Evolutionary conservation across 164 flowering plant species (phyloP).

Genomic region (Vitis rupestris): DNA sequence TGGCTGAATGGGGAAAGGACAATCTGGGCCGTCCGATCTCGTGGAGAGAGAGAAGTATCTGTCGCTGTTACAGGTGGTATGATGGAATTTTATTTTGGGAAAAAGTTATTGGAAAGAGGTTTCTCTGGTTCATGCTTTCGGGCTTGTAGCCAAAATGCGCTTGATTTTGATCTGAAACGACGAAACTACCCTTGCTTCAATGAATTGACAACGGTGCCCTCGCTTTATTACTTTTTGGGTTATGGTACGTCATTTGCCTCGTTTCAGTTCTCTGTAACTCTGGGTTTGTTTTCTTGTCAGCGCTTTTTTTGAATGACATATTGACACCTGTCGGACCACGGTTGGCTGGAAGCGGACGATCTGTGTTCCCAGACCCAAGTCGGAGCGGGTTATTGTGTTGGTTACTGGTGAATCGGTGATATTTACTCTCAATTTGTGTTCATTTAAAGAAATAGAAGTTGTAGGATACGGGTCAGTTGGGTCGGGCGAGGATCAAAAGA

Average conservation of each 20-base stretch:
- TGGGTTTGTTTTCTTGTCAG: too few species aligned
- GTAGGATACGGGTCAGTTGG: too few species aligned
- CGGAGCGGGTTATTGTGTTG: too few species aligned
- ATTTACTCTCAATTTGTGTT: too few species aligned
- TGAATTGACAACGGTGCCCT: not conserved
- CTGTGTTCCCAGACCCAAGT: too few species aligned
- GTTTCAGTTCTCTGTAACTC: not conserved
- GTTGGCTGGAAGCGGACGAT: too few species aligned
- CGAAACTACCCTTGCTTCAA: not conserved
- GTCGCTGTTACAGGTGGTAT: conserved; percentile 12
- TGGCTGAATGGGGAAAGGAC: not conserved
- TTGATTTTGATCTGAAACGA: not conserved
- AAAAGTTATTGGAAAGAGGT: not conserved
- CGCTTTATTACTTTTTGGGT: not conserved
- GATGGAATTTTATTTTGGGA: conserved; percentile 2
- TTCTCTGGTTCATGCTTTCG: not conserved
- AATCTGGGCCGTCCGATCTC: conserved; percentile 19
- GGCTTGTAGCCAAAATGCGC: too few species aligned
- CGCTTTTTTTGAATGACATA: too few species aligned
- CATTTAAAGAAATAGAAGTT: too few species aligned
- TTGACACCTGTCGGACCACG: too few species aligned
- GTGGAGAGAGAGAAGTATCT: conserved; percentile 6
- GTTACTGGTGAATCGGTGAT: too few species aligned
- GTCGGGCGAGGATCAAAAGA: too few species aligned
- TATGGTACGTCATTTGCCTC: not conserved